phyloP scores from a whole-genome alignment of 192 early-diverging fungal species.

The Backusella parvicylindrica region DNA sequence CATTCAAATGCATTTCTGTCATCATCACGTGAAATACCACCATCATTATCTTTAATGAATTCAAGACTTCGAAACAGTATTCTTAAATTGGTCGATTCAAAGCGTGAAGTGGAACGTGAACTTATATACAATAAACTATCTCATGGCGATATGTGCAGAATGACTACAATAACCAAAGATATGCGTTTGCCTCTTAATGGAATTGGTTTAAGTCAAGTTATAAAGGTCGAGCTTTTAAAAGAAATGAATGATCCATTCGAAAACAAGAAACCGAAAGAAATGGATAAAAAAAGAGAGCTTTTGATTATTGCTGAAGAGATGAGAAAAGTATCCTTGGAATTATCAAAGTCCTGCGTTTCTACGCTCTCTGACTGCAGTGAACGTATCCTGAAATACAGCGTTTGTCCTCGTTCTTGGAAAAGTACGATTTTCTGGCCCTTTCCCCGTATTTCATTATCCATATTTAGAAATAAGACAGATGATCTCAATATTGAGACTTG shows the following conservation, averaged over 20 bases:
- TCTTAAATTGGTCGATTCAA: constrained; percentile 20
- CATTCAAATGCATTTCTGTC: constrained; percentile 19
- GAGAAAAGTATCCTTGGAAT: not conserved
- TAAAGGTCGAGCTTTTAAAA: constrained; percentile 4
- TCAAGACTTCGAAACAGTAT: constrained; percentile 12
- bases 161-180: constrained; percentile 15
- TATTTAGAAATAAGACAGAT: not conserved
- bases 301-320: not conserved
- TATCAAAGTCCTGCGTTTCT: not conserved
- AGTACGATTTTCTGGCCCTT: constrained; percentile 6
- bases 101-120: constrained; percentile 28
- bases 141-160: constrained; percentile 10
- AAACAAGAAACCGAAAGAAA: not conserved
- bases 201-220: constrained; percentile 18
- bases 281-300: not conserved
- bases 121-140: constrained; percentile 18
- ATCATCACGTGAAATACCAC: not conserved
- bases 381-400: not conserved
- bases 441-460: not conserved
- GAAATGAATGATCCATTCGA: not conserved
- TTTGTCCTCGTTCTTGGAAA: not conserved
- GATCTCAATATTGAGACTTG: not conserved
- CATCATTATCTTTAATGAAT: constrained; percentile 2
- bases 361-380: not conserved
- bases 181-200: constrained; percentile 22